Conservation (phyloP, 2,329 filamentous ascomycete species). For the Colletotrichum higginsianum region DNA sequence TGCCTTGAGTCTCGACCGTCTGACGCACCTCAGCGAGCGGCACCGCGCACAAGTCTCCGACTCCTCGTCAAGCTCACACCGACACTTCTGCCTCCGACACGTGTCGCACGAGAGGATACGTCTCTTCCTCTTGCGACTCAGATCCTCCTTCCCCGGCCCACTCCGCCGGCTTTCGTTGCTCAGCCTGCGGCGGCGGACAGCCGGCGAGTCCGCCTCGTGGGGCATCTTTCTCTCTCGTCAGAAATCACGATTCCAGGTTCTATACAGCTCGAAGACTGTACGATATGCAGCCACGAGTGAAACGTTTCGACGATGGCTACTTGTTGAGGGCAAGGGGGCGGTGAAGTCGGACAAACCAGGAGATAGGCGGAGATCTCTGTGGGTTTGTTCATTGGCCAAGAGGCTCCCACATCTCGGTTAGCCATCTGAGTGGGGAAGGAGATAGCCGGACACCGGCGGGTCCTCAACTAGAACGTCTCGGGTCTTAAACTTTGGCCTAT, state of each 20-base stretch:
- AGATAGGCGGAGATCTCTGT: conserved; percentile 26
- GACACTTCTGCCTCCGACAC: conserved; percentile 41
- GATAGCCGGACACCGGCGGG: conserved; percentile 34
- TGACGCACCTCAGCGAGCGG: conserved; percentile 36
- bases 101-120: conserved; percentile 42
- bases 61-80: conserved; percentile 39
- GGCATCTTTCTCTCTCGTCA: conserved; percentile 7
- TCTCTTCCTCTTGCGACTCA: conserved; percentile 37
- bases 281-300: not conserved
- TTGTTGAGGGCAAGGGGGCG: not conserved
- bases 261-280: not conserved
- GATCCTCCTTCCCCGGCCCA: conserved; percentile 22
- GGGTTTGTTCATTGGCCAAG: not conserved
- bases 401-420: not conserved
- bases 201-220: not conserved
- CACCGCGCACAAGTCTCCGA: conserved; percentile 40
- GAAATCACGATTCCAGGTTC: no score
- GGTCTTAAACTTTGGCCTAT: not conserved
- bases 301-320: not conserved
- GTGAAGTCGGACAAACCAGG: conserved; percentile 26
- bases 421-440: conserved; percentile 12
- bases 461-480: not conserved
- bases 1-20: not conserved
- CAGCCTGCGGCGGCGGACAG: conserved; percentile 24
- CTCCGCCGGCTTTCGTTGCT: conserved; percentile 33